phyloP scores from a whole-genome alignment of 768 basidiomycete genomes.

The Heimioporus sp. region DNA sequence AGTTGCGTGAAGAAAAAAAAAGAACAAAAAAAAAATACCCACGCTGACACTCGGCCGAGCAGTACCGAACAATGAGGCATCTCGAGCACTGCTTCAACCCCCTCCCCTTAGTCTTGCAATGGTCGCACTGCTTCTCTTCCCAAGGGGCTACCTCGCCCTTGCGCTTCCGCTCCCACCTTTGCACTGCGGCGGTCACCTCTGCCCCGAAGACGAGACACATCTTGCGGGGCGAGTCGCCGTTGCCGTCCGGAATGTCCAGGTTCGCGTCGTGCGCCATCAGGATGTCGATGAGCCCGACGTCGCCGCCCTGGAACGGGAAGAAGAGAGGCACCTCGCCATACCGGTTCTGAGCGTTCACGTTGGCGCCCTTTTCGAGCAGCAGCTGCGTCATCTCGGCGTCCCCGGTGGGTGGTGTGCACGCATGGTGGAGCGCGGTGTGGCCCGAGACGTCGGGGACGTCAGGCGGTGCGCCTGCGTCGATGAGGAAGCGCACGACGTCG shows the following conservation, averaged over 20 bases:
- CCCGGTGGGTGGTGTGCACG: constrained; percentile 28
- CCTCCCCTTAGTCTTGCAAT: constrained; percentile 29
- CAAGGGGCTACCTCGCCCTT: constrained; percentile 41
- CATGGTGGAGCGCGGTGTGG: constrained; percentile 50
- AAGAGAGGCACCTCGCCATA: constrained; percentile 46
- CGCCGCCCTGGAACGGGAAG: constrained; percentile 33
- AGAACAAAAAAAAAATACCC: constrained; percentile 14
- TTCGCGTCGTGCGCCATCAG: constrained; percentile 51
- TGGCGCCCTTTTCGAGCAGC: constrained; percentile 46
- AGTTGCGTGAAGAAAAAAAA: background rate
- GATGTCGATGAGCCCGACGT: constrained; percentile 37
- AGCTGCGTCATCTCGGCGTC: constrained; percentile 33
- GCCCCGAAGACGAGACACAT: constrained; percentile 39
- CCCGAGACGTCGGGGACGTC: constrained; percentile 46
- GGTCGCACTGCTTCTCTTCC: constrained; percentile 45
- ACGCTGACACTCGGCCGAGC: constrained; percentile 56
- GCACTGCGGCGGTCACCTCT: constrained; percentile 41
- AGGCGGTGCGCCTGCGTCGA: constrained; percentile 39
- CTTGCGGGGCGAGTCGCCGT: constrained; percentile 35
- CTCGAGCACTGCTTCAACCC: constrained; percentile 41
- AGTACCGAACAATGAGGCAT: constrained; percentile 50
- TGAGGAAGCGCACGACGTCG: constrained; percentile 40
- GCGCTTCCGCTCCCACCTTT: constrained; percentile 47
- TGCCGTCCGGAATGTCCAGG: constrained; percentile 38
- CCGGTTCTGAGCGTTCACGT: constrained; percentile 47